Evolutionary conservation across 1,284 basidiomycete genomes (phyloP).

Genomic region (Tranzscheliella williamsii): DNA sequence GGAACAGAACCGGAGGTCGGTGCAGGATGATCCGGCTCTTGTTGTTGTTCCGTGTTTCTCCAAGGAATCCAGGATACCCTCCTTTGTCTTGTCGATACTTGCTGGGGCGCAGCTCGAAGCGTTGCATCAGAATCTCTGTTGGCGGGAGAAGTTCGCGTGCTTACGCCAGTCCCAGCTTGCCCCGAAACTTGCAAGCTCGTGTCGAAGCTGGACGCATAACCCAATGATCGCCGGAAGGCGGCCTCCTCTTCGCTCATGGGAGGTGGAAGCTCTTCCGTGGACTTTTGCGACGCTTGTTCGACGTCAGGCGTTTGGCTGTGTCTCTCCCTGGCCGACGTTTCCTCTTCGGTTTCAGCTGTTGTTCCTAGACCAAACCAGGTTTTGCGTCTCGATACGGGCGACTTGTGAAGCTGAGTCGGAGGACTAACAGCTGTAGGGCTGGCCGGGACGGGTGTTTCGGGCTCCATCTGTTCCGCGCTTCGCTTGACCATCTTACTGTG

Average conservation of each 20-base stretch:
- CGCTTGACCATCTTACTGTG: conserved; percentile 13
- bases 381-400: conserved; percentile 9
- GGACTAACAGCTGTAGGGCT: not conserved
- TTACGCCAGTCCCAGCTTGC: not conserved
- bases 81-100: conserved; percentile 5
- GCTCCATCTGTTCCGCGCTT: conserved; percentile 26
- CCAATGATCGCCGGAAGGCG: conserved; percentile 31
- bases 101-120: conserved; percentile 2
- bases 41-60: no score
- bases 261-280: conserved; percentile 14
- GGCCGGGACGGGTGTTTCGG: not conserved
- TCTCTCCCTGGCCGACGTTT: not conserved
- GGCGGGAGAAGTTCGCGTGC: conserved; percentile 11
- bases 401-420: not conserved
- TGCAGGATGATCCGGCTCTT: no score
- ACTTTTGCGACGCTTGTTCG: not conserved
- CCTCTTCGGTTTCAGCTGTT: not conserved
- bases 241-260: conserved; percentile 43
- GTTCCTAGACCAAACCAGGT: conserved; percentile 37
- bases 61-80: conserved; percentile 31
- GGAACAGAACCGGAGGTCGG: no score
- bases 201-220: conserved; percentile 5
- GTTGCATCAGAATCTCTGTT: conserved; percentile 14
- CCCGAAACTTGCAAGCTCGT: not conserved
- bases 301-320: no score